Evolutionary conservation across 129 eudicot species (phyloP).

Genomic region (Oenanthe sinensis): DNA sequence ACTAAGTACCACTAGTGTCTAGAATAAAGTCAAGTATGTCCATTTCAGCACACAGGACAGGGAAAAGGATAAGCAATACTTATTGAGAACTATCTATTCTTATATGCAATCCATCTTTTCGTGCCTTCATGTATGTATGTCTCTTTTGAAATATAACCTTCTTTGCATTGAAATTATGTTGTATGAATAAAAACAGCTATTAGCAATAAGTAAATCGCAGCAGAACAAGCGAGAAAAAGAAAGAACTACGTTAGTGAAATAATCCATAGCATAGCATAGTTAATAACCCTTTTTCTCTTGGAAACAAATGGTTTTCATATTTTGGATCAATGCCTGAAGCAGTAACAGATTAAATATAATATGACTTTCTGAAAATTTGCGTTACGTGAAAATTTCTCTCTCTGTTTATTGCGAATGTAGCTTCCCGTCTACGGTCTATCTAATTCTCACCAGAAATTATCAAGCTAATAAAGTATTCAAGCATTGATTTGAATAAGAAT

Average conservation of each 20-base stretch:
- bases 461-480: background rate
- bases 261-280: background rate
- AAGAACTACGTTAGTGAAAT: background rate
- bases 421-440: background rate
- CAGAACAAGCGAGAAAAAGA: background rate
- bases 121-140: background rate
- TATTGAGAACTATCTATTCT: too few relatives aligned
- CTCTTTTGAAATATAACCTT: background rate
- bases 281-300: background rate
- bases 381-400: background rate
- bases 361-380: background rate
- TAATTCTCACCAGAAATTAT: background rate
- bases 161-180: background rate
- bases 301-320: background rate
- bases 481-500: background rate
- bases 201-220: background rate
- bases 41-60: background rate
- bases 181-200: background rate
- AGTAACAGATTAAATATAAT: background rate
- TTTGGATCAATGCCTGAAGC: background rate
- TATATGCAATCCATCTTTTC: background rate
- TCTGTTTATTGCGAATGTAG: background rate
- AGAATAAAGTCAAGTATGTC: conserved; percentile 3
- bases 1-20: background rate
- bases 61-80: background rate